Base-by-base conservation (phyloP, 257 asterid genomes). In the Primulina tabacum region DNA sequence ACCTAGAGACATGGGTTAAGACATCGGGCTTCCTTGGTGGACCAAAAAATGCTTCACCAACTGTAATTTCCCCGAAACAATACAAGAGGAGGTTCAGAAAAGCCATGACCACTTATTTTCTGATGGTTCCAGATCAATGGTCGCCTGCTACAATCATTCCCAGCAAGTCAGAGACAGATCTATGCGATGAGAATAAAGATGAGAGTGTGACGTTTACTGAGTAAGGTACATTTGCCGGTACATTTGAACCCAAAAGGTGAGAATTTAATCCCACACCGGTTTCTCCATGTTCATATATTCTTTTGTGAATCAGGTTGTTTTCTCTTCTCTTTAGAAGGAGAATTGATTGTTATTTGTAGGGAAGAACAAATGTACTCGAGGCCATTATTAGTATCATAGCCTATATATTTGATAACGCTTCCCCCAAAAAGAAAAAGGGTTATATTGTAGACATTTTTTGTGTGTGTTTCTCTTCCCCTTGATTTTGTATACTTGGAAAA, bases 81-180 rank as follows among this genome's bases (percentile, higher is more conserved):
- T 94, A 94, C 85, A 94, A 94, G 77, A 90, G 80, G 75, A 91
- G 99, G 78, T 94, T 94, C 80, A 80, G 99, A 53, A 94, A 91
- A 75, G 99, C 99, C 56, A 89, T 94, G 97, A 82, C 96, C 0
- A 84, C 97, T 8, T 94, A 94, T 73, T 94, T 90, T 72, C 79
- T 94, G 76, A 89, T 87, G 96, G 95, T 94, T 65, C 99, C 96
- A 9, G 99, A 94, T 85, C 92, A 91, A 61, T 90, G 99, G 99
- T 89, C 96, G 43, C 92, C 96, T 50, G 87, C 89, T 6, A 78
- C 80, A 17, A 57, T 81, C 55, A 37, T 69, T 32, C 87, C 88
- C 20, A 93, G 88, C 81, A 84, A 68, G 69, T 87, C 95, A 1
- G 94, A 81, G 79, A 62, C 83, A 4, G 95, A 90, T 71, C 71